Base-by-base conservation (phyloP, 805 yeast genomes). In the Ogataea ramenticola region DNA sequence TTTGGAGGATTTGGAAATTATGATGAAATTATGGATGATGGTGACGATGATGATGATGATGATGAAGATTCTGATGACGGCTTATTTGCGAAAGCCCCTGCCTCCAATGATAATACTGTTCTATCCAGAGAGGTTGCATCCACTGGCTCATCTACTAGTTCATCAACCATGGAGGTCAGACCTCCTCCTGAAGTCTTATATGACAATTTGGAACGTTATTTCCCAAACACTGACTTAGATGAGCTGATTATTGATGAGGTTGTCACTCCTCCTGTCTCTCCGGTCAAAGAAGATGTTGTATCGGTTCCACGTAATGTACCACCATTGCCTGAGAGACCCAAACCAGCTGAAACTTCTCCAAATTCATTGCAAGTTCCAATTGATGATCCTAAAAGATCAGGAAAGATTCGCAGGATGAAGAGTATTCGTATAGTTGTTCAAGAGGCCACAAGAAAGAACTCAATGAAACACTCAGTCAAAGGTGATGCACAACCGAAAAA, bases 101-200 rank as follows among this genome's bases (percentile, higher is more conserved):
- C 50, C 12, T 24, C 58, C 39, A 36, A 51, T 36, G 45, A 53
- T 39, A 41, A 39, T 5, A 41, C 48, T 8, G 26, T 31, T 20
- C 19, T 24, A 12, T 26, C 33, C 4, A 16, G 33, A 12, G 31
- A 44, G 27, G 41, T 41, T 20, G 36, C 38, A 14, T 20, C 27
- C 16, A 30, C 27, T 3, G 21, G n/a, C 24, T 30, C 41, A 27
- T 41, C 44, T 8, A 15, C 21, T 16, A 39, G 39, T n/a, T 19
- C 31, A 27, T 51, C 56, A 11, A 42, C 54, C 3, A 50, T 65
- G 87, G 80, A 83, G 8, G 82, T 93, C 15, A 79, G 99, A 59
- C 99, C 99, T 2, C 89, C 98, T 0, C 84, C 96, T 1, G 98
- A 91, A 56, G 95, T 86, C 36, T 83, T 93, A 27, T 93, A 90